Base-by-base conservation (phyloP, 495 filamentous ascomycete genomes). In the Neurospora sp. region DNA sequence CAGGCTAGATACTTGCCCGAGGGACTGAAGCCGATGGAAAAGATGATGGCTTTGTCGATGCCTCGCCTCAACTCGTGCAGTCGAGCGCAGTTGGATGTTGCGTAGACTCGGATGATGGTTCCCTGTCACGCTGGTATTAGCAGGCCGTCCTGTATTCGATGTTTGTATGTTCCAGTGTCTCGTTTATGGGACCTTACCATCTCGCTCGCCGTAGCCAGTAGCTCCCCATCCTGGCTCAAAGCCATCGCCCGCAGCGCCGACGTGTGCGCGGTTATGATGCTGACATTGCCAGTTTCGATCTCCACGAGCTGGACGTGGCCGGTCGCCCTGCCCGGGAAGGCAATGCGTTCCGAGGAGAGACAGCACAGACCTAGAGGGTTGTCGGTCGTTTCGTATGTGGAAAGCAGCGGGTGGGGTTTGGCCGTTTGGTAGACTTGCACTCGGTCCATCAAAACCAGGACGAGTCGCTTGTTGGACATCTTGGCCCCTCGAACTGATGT, bases 261-360 rank as follows among this genome's bases (percentile, higher is more conserved):
- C 37, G 90, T 89, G 81, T 99, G 96, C 3, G 96, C 96, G 1
- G 95, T 95, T 69, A 98, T 92, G 81, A 99, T 97, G 82, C 91
- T 97, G 73, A 98, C 92, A 76, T 93, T 96, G 42, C 92, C 91
- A 5, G 89, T 93, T 37, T 86, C 86, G 44, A 97, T 80, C 79
- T 96, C 92, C 69, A 97, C 92, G 27, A 99, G 80, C 78, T 97
- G 94, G n/a, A 98, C 91, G 76, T 99, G 96, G 31, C 96, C 96
- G 1, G 89, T 83, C 7, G 92, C 93, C 54, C 93, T 86, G 31
- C 94, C 94, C 0, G 95, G 96, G 77, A 98, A 96, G 23, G 89
- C 91, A 3, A 97, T 81, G 11, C 90, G 78, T 74, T 90, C 90
- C 35, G 90, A 80, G 4, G 92, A 90, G 18, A 99, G 82, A 78